Evolutionary conservation across 768 basidiomycete species (phyloP).

Genomic region (Termitomyces sp.): DNA sequence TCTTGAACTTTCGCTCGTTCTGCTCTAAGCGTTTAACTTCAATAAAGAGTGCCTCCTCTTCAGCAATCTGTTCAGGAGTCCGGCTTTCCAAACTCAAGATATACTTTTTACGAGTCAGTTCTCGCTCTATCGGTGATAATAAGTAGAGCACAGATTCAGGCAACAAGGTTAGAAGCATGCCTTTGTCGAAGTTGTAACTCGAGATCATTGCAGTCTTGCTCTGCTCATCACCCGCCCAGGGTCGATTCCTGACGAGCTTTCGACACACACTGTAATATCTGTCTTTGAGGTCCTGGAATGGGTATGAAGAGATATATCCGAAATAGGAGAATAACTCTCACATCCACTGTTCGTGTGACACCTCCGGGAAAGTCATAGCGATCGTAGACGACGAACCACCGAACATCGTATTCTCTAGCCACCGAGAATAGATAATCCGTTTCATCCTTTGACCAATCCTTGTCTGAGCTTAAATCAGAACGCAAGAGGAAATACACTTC

Average conservation of each 20-base stretch:
- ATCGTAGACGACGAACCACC: conserved; percentile 90
- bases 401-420: conserved; percentile 76
- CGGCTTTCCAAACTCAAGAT: conserved; percentile 83
- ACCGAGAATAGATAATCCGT: conserved; percentile 89
- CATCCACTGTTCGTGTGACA: conserved; percentile 64
- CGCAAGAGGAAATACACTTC: not conserved
- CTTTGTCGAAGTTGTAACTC: conserved; percentile 86
- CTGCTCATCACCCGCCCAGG: conserved; percentile 81
- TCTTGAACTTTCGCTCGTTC: conserved; percentile 82
- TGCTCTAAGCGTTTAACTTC: conserved; percentile 96
- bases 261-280: conserved; percentile 92
- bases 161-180: conserved; percentile 33
- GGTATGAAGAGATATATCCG: conserved; percentile 5
- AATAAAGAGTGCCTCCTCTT: conserved; percentile 93
- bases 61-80: conserved; percentile 85
- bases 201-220: conserved; percentile 64
- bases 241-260: conserved; percentile 78
- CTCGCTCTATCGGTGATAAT: conserved; percentile 58
- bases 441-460: conserved; percentile 89
- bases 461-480: conserved; percentile 41
- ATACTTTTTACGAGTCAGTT: conserved; percentile 85
- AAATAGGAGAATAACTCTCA: conserved; percentile 25
- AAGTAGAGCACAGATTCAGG: not conserved
- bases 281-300: conserved; percentile 81
- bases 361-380: conserved; percentile 77